phyloP scores from a whole-genome alignment of 2,329 filamentous ascomycete genomes.

The Cladophialophora immunda region DNA sequence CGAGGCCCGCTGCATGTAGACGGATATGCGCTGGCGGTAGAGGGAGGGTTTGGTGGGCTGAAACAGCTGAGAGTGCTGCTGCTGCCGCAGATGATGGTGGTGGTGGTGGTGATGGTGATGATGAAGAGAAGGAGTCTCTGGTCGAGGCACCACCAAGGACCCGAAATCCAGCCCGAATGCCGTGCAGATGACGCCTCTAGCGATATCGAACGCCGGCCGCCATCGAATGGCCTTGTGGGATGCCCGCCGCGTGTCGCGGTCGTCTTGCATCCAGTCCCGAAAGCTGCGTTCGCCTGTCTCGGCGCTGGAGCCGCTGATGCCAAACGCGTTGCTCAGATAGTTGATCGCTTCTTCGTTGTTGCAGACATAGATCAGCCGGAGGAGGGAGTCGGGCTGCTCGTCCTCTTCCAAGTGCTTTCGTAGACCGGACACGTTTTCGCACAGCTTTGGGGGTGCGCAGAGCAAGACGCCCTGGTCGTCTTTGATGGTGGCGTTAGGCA shows the following conservation, averaged over 20 bases:
- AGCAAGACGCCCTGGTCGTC: constrained; percentile 12
- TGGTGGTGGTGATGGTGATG: background rate
- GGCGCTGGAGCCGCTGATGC: constrained; percentile 19
- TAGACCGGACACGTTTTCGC: constrained; percentile 15
- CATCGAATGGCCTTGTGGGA: constrained; percentile 28
- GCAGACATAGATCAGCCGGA: constrained; percentile 26
- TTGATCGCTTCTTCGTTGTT: constrained; percentile 30
- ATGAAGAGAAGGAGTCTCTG: background rate
- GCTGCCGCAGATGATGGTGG: no score
- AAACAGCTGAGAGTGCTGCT: background rate
- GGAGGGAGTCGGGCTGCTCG: background rate
- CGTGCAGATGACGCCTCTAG: constrained; percentile 25
- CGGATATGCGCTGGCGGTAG: constrained; percentile 23
- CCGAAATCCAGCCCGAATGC: constrained; percentile 32
- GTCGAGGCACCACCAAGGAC: constrained; percentile 1
- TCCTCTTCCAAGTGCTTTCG: constrained; percentile 19
- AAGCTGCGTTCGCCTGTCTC: constrained; percentile 24
- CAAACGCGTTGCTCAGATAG: constrained; percentile 17
- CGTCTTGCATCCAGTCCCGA: constrained; percentile 30
- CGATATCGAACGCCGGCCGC: constrained; percentile 24
- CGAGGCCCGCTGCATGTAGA: constrained; percentile 28
- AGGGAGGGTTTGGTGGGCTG: constrained; percentile 5
- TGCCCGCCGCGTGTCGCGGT: constrained; percentile 12
- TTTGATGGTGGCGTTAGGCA: background rate
- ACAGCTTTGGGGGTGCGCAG: constrained; percentile 14